A percentile compares a stretch with the other conserved stretches of the same genome.
phyloP scores from a whole-genome alignment of 805 yeast genomes.

The Helenozyma rhizophorensis region DNA sequence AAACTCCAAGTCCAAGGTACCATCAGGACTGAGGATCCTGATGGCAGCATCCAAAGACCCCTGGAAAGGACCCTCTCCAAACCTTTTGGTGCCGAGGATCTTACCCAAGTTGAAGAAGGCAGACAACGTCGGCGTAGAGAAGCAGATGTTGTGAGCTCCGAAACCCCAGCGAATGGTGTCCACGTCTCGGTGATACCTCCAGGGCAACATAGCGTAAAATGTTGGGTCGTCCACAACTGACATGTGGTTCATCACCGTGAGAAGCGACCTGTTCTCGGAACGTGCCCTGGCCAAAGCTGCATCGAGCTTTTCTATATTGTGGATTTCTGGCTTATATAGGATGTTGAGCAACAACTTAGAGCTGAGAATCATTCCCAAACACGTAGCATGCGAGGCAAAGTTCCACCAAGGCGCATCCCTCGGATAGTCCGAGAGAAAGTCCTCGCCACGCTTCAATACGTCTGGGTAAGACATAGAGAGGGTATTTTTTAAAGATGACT shows the following conservation, averaged over 20 bases:
- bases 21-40: conserved; percentile 73
- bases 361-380: conserved; percentile 58
- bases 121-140: conserved; percentile 47
- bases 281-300: conserved; percentile 60
- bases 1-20: conserved; percentile 48
- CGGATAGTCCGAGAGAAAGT: conserved; percentile 61
- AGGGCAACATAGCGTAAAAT: conserved; percentile 81
- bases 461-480: conserved; percentile 59
- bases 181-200: conserved; percentile 56
- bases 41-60: conserved; percentile 85
- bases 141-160: conserved; percentile 90
- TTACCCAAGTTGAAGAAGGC: conserved; percentile 84
- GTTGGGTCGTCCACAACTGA: conserved; percentile 90
- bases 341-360: conserved; percentile 59
- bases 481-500: neutral
- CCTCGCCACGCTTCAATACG: conserved; percentile 70
- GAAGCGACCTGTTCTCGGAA: conserved; percentile 63
- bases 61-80: conserved; percentile 93
- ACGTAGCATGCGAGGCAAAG: conserved; percentile 60
- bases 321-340: conserved; percentile 60
- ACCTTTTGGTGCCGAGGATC: conserved; percentile 79
- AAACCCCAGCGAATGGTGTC: conserved; percentile 87
- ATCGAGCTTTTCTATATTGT: conserved; percentile 61
- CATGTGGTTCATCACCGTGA: conserved; percentile 93
- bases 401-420: conserved; percentile 60